Percentiles rank a stretch among this genome's conserved stretches.
Evolutionary conservation across 768 basidiomycete species (phyloP).

Genomic region (Leccinellum luteum): DNA sequence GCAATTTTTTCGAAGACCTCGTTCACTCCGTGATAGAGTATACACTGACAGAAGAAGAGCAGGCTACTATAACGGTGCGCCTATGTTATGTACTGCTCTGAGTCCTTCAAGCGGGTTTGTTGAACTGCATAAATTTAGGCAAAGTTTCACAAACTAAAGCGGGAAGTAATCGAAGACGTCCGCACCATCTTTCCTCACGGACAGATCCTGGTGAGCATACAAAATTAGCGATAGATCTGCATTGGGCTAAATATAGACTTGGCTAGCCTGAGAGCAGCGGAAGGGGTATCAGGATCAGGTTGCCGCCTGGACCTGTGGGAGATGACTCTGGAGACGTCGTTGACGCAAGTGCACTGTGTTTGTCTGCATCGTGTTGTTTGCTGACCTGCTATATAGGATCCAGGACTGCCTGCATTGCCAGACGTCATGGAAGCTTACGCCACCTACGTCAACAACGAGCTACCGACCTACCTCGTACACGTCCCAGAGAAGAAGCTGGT

Average conservation of each 20-base stretch:
- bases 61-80: slow-evolving; percentile 24
- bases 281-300: slow-evolving; percentile 19
- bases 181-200: slow-evolving; percentile 28
- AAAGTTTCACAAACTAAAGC: slow-evolving; percentile 29
- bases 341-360: slow-evolving; percentile 9
- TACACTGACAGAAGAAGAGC: slow-evolving; percentile 23
- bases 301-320: slow-evolving; percentile 17
- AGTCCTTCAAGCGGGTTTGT: background rate
- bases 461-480: slow-evolving; percentile 29
- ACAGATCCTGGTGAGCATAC: slow-evolving; percentile 24
- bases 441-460: slow-evolving; percentile 28
- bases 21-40: slow-evolving; percentile 19
- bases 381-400: slow-evolving; percentile 12
- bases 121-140: slow-evolving; percentile 11
- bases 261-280: slow-evolving; percentile 25
- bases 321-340: background rate
- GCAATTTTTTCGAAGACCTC: slow-evolving; percentile 31
- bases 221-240: background rate
- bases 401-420: slow-evolving; percentile 11
- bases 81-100: background rate
- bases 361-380: background rate
- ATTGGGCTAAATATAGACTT: background rate
- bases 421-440: slow-evolving; percentile 26
- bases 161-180: slow-evolving; percentile 29
- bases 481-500: slow-evolving; percentile 25